Evolutionary conservation across 1,139 yeast genomes (phyloP).

Genomic region (Ogataea hybrid): DNA sequence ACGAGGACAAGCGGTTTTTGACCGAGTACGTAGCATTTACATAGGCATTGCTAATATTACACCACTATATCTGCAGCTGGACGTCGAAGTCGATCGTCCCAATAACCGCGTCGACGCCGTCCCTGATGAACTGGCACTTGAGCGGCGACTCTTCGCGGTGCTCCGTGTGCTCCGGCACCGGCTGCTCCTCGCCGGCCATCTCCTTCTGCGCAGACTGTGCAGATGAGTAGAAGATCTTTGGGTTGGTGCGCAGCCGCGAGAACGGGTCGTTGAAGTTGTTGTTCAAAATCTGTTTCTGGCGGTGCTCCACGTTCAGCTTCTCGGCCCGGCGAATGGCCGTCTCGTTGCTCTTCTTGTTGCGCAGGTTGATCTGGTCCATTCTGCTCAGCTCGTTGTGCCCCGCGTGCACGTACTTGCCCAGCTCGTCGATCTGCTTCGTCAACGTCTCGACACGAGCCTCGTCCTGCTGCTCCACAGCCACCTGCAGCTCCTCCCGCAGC

Average conservation of each 20-base stretch:
- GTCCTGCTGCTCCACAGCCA: slow-evolving; percentile 70
- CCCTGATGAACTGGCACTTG: slow-evolving; percentile 24
- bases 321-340: slow-evolving; percentile 81
- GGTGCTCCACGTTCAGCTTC: slow-evolving; percentile 54
- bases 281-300: slow-evolving; percentile 43
- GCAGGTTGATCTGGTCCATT: slow-evolving; percentile 67
- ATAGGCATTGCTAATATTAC: slow-evolving; percentile 4
- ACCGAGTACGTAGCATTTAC: slow-evolving; percentile 40
- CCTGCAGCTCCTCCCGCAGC: slow-evolving; percentile 69
- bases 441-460: slow-evolving; percentile 49
- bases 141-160: slow-evolving; percentile 8
- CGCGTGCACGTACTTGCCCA: slow-evolving; percentile 26
- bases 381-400: slow-evolving; percentile 20
- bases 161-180: slow-evolving; percentile 11
- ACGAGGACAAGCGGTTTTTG: slow-evolving; percentile 55
- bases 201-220: slow-evolving; percentile 15
- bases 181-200: slow-evolving; percentile 15
- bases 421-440: slow-evolving; percentile 48
- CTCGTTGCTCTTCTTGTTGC: slow-evolving; percentile 81
- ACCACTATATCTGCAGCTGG: slow-evolving; percentile 22
- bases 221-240: slow-evolving; percentile 68
- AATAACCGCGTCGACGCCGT: slow-evolving; percentile 31
- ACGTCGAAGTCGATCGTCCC: slow-evolving; percentile 28
- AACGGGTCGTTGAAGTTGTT: slow-evolving; percentile 75
- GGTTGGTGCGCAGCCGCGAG: slow-evolving; percentile 81